A percentile compares a stretch with the other conserved stretches of the same genome.
Conservation (phyloP, 2,329 filamentous ascomycete genomes). For the Blastomyces percursus region DNA sequence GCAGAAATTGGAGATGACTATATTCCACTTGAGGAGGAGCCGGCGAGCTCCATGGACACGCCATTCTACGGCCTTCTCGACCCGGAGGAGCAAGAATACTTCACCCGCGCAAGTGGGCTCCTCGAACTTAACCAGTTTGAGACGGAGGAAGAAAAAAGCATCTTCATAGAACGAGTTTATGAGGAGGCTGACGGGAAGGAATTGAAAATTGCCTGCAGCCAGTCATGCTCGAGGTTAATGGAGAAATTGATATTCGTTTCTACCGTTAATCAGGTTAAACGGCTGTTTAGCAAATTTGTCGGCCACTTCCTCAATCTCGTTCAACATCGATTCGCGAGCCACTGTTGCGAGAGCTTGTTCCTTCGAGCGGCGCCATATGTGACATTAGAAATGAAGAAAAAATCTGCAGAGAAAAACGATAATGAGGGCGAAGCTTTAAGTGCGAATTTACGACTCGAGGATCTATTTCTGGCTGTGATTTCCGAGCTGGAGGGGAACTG, state of each 20-base stretch:
- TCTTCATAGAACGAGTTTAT: constrained; percentile 73
- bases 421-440: constrained; percentile 36
- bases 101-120: constrained; percentile 77
- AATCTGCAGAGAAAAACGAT: constrained; percentile 28
- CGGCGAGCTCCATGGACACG: constrained; percentile 38
- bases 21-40: constrained; percentile 25
- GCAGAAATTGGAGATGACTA: constrained; percentile 26
- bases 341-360: constrained; percentile 93
- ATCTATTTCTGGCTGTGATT: constrained; percentile 69
- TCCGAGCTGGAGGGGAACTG: constrained; percentile 82
- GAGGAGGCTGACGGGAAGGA: constrained; percentile 83
- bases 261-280: constrained; percentile 68
- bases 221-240: constrained; percentile 87
- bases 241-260: constrained; percentile 81
- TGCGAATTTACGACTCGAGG: constrained; percentile 59
- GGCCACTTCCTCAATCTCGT: constrained; percentile 82
- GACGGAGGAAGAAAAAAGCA: constrained; percentile 56
- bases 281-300: constrained; percentile 71
- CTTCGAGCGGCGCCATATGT: constrained; percentile 69
- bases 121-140: constrained; percentile 83
- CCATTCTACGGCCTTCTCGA: constrained; percentile 90
- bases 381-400: constrained; percentile 54
- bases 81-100: constrained; percentile 91
- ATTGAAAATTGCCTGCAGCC: constrained; percentile 88
- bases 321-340: constrained; percentile 91